Conservation (phyloP, 495 filamentous ascomycete species). For the Aspergillus sclerotioniger region DNA sequence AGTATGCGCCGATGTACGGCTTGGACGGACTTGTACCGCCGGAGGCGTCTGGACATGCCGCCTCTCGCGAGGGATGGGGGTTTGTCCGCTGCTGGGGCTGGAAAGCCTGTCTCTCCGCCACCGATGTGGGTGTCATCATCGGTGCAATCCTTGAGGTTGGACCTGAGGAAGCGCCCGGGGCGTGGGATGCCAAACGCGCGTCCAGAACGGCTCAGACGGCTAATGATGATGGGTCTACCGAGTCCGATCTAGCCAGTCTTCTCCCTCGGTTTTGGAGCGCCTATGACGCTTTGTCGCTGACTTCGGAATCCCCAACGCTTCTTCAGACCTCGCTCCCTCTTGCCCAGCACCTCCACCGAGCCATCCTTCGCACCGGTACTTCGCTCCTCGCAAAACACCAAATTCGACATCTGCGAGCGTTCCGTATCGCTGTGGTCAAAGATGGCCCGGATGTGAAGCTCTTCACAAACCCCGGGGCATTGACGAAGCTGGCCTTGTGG, state of each 20-base stretch:
- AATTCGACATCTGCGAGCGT: conserved; percentile 85
- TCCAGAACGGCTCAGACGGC: conserved; percentile 24
- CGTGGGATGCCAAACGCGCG: conserved; percentile 39
- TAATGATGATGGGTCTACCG: conserved; percentile 35
- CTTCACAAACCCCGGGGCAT: conserved; percentile 86
- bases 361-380: conserved; percentile 91
- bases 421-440: conserved; percentile 93
- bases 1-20: conserved; percentile 86
- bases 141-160: conserved; percentile 92
- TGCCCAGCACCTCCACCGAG: conserved; percentile 84
- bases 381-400: conserved; percentile 88
- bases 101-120: conserved; percentile 88
- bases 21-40: conserved; percentile 86
- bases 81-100: conserved; percentile 98
- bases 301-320: conserved; percentile 42
- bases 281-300: conserved; percentile 73
- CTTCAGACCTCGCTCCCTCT: conserved; percentile 73
- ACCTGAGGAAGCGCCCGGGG: conserved; percentile 32
- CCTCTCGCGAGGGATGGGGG: conserved; percentile 80
- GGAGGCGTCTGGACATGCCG: conserved; percentile 49
- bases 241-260: conserved; percentile 39
- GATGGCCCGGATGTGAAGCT: conserved; percentile 86
- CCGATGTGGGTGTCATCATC: conserved; percentile 86
- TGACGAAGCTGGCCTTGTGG: conserved; percentile 93
- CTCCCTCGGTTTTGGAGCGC: conserved; percentile 82